Evolutionary conservation across 306 rosid species (phyloP).

Genomic region (Prunus campanulata): DNA sequence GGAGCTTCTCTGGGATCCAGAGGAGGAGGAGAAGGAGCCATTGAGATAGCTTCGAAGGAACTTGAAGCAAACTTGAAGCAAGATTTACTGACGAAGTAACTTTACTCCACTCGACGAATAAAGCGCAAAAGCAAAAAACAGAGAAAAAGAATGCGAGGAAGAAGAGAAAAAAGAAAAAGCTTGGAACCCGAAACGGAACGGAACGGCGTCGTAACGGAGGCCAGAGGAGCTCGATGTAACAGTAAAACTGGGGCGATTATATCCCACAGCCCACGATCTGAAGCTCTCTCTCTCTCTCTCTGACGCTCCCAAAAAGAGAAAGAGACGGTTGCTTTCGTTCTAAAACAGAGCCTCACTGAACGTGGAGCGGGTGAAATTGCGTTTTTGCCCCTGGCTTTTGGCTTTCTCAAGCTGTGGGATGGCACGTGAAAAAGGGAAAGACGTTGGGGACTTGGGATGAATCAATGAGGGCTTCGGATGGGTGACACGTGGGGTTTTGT

Average conservation of each 20-base stretch:
- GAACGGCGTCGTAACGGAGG: conserved; percentile 5
- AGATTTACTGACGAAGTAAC: conserved; percentile 19
- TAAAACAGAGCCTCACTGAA: background rate
- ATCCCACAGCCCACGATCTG: conserved; percentile 36
- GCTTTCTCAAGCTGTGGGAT: background rate
- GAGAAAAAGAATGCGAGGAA: background rate
- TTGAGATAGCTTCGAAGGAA: background rate
- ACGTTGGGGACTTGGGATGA: no score
- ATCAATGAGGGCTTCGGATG: background rate
- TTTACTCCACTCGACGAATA: conserved; percentile 23
- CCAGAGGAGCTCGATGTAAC: conserved; percentile 29
- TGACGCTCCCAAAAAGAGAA: background rate
- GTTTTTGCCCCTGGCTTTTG: conserved; percentile 22
- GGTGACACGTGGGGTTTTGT: conserved; percentile 19
- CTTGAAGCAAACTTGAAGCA: conserved; percentile 6
- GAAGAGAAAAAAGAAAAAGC: conserved; percentile 1
- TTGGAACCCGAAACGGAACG: background rate
- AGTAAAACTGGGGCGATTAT: conserved; percentile 30
- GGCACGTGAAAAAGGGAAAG: conserved; percentile 31
- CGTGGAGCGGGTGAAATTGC: background rate
- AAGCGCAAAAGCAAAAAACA: background rate
- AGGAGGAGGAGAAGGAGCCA: background rate
- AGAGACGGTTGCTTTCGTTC: background rate
- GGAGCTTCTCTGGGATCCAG: background rate
- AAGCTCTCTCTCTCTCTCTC: background rate